Base-by-base conservation (phyloP, 306 rosid species). In the Rubus parviflorus region DNA sequence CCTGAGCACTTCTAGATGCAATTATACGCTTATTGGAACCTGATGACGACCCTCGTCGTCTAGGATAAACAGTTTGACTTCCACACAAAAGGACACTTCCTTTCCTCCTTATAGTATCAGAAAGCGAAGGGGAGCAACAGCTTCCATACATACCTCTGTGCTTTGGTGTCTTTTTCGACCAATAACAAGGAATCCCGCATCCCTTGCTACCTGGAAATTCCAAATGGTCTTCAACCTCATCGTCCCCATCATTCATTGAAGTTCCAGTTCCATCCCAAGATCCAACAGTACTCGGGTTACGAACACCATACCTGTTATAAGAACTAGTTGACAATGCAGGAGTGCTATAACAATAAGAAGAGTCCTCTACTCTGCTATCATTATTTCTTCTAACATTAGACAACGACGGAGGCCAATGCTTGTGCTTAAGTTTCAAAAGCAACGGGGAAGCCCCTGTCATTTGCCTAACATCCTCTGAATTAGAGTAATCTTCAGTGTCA, bases 321-420 rank as follows among this genome's bases (percentile, higher is more conserved):
- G 98, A 95, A 76, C 97, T 81, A 61, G 98, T 87, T 15, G 99
- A 95, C 85, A 95, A 84, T 63, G 99, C 99, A 38, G 99, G 99
- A 20, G 98, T 95, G 70, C 96, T 92, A 35, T 90, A 90, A 45
- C 97, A 84, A 81, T 90, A 94, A 71, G 96, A 94, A 81, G 96
- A 92, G 73, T 92, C 97, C 49, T 91, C 98, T 83, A 82, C 92
- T 38, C 76, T 60, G 67, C 87, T 72, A 79, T 73, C 64, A 57
- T 43, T 68, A 20, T 73, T 81, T 80, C 83, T 80, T 83, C 85
- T 54, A 1, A 88, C 80, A 80, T 88, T 90, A 1, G 90, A 69
- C 49, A 96, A 90, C 10, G 92, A 73, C 4, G 83, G 87, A 80
- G 92, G 77, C 89, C 94, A 85, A 74, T 88, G 86, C 83, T 74